These are phyloP conservation scores for Pythium insidiosum DNA, from an alignment of 352 stramenopile species.

Conservation along the genomic window DNA sequence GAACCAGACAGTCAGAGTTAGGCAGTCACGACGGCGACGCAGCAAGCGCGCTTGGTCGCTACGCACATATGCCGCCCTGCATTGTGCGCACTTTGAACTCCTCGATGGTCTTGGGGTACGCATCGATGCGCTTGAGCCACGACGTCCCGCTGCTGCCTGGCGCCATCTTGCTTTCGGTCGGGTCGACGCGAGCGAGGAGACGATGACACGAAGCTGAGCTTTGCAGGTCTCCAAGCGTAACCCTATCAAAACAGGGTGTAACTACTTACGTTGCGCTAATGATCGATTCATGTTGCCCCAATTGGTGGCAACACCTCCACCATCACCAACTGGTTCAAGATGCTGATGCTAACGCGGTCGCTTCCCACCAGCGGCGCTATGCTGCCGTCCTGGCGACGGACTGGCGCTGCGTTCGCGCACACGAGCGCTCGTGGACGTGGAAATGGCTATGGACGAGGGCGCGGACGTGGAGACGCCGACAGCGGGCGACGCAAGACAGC, in stretches of 20 bases:
- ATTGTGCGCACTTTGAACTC: conserved; percentile 86
- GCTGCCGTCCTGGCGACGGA: not conserved
- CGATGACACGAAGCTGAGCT: conserved; percentile 19
- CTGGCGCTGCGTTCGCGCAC: conserved; percentile 4
- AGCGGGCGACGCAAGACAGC: conserved; percentile 1
- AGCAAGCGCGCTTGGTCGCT: conserved; percentile 5
- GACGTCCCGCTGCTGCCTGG: no score
- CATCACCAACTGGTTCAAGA: not conserved
- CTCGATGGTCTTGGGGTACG: conserved; percentile 84
- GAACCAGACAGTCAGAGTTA: conserved; percentile 1
- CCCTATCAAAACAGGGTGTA: conserved; percentile 6
- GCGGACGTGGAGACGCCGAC: not conserved
- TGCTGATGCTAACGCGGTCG: not conserved
- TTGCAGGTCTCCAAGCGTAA: no score
- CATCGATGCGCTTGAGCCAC: conserved; percentile 51
- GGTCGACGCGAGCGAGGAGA: no score
- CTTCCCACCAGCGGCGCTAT: not conserved
- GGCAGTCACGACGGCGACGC: not conserved
- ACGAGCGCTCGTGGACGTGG: conserved; percentile 1
- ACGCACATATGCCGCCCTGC: conserved; percentile 70
- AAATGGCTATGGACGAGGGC: no score
- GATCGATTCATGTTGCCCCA: no score
- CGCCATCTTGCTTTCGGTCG: no score
- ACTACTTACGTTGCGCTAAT: conserved; percentile 1
- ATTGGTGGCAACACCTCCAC: not conserved